Evolutionary conservation across 2,329 filamentous ascomycete species (phyloP), one percentile per base, ranked within the genome.

Genomic region (Oidium heveae): DNA sequence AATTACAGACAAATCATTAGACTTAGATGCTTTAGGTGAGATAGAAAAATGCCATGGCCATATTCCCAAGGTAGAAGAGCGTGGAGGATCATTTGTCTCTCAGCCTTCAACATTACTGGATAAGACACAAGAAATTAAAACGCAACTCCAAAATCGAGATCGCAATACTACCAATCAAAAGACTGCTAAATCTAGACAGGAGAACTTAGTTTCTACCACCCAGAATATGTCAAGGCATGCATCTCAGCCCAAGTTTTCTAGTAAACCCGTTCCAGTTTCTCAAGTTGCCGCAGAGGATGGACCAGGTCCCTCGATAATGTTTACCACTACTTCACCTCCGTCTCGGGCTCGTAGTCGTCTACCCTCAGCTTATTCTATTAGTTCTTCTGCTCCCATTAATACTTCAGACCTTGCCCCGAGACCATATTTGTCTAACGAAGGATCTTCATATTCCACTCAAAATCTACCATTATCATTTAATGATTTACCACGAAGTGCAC

Each of bases 401-500:
- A 61, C 51, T 33, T 44, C 13, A 39, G 50, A 28, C 34, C 52
- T 43, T 16, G 28, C 2, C 22, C 5, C 13, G 28, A 15, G 6
- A 8, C 44, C 52, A 47, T 28, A 49, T 47, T 33, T 44, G 8
- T 59, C 60, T 18, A 58, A 60, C 4, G 55, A 59, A 6, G 68
- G 69, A 5, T 73, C 71, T 3, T 66, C 69, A 16, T 76, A 74
- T 62, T 74, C 76, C 2, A 75, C 76, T 22, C 77, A 80, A 54
- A 73, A 76, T 2, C 67, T 86, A 3, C 75, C 85, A 0, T 70
- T 93, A 1, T 86, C 80, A 1, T 94, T 94, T 70, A 93, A 94
- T 61, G 85, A 93, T 62, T 70, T 94, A 4, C 86, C 86, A 0
- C 85, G 82, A 61, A 78, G 85, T 16, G 86, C 86, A 1, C 86